phyloP scores from a whole-genome alignment of 768 basidiomycete species.

The Mycena venus region DNA sequence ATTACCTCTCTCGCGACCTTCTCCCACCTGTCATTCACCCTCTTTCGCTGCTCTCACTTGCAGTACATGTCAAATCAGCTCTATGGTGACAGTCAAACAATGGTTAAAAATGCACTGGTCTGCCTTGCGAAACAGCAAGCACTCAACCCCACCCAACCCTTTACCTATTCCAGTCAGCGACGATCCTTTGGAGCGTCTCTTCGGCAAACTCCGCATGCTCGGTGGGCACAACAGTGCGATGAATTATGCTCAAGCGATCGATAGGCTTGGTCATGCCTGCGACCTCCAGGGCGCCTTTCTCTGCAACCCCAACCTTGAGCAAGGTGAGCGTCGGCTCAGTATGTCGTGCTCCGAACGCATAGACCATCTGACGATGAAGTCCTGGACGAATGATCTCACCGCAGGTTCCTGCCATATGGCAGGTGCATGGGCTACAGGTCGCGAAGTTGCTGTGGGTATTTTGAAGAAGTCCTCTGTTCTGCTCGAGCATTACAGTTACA shows the following conservation, averaged over 20 bases:
- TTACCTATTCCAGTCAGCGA: conserved; percentile 40
- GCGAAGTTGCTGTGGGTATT: neutral
- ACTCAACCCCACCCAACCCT: neutral
- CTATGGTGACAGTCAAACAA: neutral
- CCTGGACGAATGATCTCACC: conserved; percentile 4
- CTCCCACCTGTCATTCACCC: neutral
- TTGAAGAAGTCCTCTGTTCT: neutral
- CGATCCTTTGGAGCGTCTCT: conserved; percentile 45
- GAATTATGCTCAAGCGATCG: conserved; percentile 13
- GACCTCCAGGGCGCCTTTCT: conserved; percentile 1
- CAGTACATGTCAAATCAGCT: neutral
- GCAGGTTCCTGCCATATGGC: neutral
- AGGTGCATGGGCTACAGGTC: neutral
- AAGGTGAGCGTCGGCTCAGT: conserved; percentile 11
- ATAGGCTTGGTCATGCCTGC: neutral
- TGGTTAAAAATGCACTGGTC: neutral
- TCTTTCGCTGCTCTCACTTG: neutral
- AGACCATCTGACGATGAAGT: conserved; percentile 18
- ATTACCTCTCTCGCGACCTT: neutral
- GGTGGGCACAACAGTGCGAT: conserved; percentile 22
- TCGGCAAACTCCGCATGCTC: conserved; percentile 40
- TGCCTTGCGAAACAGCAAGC: neutral
- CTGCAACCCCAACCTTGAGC: conserved; percentile 15
- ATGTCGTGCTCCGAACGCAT: conserved; percentile 14
- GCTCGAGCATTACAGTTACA: neutral